A percentile compares a stretch with the other conserved stretches of the same genome.
These are phyloP conservation scores for Aspergillus arachidicola DNA, from an alignment of 2,329 filamentous ascomycete genomes.

Conservation along the genomic window DNA sequence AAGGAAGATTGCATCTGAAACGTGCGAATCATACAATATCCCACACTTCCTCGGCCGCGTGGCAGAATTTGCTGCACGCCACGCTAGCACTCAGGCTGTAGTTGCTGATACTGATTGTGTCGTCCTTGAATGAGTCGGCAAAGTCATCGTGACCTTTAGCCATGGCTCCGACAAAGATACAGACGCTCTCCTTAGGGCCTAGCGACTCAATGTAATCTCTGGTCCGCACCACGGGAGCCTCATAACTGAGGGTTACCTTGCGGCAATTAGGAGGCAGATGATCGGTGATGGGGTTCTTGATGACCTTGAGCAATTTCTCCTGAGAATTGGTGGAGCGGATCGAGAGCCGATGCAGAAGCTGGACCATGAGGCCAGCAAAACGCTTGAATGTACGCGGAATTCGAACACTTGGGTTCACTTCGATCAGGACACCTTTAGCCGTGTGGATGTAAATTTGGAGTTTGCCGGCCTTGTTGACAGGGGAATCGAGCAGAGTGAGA, in stretches of 20 bases:
- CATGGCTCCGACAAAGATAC: conserved; percentile 98
- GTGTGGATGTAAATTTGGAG: conserved; percentile 99
- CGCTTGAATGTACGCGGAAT: conserved; percentile 99
- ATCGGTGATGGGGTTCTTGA: conserved; percentile 97
- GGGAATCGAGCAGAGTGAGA: conserved; percentile 93
- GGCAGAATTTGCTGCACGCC: conserved; percentile 99
- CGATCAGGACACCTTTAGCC: conserved; percentile 93
- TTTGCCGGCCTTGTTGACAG: conserved; percentile 96
- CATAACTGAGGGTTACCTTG: conserved; percentile 95
- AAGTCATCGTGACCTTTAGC: conserved; percentile 96
- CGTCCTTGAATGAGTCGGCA: conserved; percentile 90
- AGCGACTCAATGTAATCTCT: conserved; percentile 85
- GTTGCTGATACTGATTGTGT: conserved; percentile 98
- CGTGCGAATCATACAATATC: conserved; percentile 71
- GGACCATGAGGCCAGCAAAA: conserved; percentile 97
- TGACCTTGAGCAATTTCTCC: conserved; percentile 95
- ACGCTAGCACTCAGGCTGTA: conserved; percentile 97
- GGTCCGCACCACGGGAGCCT: conserved; percentile 82
- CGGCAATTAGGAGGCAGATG: conserved; percentile 96
- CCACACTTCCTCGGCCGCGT: conserved; percentile 96
- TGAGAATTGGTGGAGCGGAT: conserved; percentile 96
- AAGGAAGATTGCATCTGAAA: conserved; percentile 7
- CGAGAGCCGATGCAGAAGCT: conserved; percentile 90
- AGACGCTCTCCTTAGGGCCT: conserved; percentile 84
- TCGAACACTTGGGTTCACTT: conserved; percentile 96